Conservation (phyloP, 2,329 filamentous ascomycete species). For the Neopestalotiopsis sp. region DNA sequence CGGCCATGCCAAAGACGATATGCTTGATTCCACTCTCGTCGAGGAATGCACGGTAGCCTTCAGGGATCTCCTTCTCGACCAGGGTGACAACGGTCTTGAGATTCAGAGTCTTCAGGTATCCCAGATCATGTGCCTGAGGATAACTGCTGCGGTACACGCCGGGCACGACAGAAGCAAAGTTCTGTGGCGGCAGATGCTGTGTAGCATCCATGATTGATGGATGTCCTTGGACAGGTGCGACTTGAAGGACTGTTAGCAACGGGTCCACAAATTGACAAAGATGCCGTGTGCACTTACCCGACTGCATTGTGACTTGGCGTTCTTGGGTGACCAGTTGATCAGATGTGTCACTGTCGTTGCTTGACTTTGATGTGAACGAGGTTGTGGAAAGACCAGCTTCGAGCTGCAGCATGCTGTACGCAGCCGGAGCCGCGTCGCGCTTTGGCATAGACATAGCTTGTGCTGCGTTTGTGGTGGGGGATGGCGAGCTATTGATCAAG, state of each 20-base stretch:
- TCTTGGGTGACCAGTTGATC: neutral
- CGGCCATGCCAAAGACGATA: slow-evolving; percentile 76
- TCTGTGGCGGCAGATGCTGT: slow-evolving; percentile 55
- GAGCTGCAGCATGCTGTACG: neutral
- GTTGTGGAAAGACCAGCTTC: slow-evolving; percentile 3
- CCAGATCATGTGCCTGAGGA: slow-evolving; percentile 72
- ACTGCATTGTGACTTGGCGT: neutral
- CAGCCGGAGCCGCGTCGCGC: neutral
- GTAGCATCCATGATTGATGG: slow-evolving; percentile 5
- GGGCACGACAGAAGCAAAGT: slow-evolving; percentile 78
- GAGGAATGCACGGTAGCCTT: slow-evolving; percentile 67
- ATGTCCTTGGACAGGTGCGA: neutral
- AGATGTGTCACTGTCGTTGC: neutral
- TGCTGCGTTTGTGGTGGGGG: neutral
- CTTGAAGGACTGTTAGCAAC: slow-evolving; percentile 1
- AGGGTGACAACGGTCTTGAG: slow-evolving; percentile 81
- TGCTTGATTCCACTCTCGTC: slow-evolving; percentile 71
- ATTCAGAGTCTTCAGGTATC: slow-evolving; percentile 69
- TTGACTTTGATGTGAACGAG: slow-evolving; percentile 3
- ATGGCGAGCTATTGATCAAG: neutral
- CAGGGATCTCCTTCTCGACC: slow-evolving; percentile 65
- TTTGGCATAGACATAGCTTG: neutral
- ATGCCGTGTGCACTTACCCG: neutral
- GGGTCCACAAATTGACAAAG: neutral
- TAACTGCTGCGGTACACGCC: slow-evolving; percentile 85